A percentile compares a stretch with the other conserved stretches of the same genome.
These are phyloP conservation scores for Balansia obtecta DNA, from an alignment of 2,329 filamentous ascomycete species.

Conservation along the genomic window DNA sequence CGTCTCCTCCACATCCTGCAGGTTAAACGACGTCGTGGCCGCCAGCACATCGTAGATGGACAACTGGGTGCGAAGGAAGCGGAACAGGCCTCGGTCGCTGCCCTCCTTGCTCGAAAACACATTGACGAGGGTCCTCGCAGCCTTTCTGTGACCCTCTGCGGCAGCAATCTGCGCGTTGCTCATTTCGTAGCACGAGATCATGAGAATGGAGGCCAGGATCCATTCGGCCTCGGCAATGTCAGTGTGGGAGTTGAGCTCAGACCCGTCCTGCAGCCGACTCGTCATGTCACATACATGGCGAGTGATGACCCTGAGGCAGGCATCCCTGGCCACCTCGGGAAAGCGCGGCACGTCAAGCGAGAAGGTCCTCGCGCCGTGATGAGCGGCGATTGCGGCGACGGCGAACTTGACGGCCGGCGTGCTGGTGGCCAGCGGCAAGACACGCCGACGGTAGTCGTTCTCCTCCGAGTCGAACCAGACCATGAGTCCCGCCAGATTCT, in stretches of 20 bases:
- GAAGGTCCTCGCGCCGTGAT: constrained; percentile 14
- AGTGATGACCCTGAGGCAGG: constrained; percentile 15
- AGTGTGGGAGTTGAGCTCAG: constrained; percentile 11
- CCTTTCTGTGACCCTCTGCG: constrained; percentile 17
- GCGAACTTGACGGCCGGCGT: constrained; percentile 17
- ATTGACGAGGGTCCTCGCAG: constrained; percentile 17
- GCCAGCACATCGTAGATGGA: constrained; percentile 16
- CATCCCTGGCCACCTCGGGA: constrained; percentile 16
- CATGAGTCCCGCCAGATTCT: constrained; percentile 18
- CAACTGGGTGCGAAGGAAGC: constrained; percentile 18
- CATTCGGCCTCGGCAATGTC: constrained; percentile 17
- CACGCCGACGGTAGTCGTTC: constrained; percentile 16
- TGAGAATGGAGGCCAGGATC: constrained; percentile 19
- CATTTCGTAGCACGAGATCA: constrained; percentile 19
- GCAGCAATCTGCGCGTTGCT: constrained; percentile 13
- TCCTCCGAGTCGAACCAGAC: constrained; percentile 19
- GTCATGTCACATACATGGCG: constrained; percentile 15
- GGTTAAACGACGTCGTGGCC: constrained; percentile 16
- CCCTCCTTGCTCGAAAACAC: constrained; percentile 13
- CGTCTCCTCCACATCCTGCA: constrained; percentile 12
- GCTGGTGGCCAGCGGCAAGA: constrained; percentile 15
- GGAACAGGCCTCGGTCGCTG: constrained; percentile 12
- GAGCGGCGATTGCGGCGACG: constrained; percentile 16
- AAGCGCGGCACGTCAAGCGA: constrained; percentile 12
- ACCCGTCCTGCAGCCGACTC: constrained; percentile 10